phyloP scores from a whole-genome alignment of 2,329 filamentous ascomycete species.

The Endocalyx cinctus region DNA sequence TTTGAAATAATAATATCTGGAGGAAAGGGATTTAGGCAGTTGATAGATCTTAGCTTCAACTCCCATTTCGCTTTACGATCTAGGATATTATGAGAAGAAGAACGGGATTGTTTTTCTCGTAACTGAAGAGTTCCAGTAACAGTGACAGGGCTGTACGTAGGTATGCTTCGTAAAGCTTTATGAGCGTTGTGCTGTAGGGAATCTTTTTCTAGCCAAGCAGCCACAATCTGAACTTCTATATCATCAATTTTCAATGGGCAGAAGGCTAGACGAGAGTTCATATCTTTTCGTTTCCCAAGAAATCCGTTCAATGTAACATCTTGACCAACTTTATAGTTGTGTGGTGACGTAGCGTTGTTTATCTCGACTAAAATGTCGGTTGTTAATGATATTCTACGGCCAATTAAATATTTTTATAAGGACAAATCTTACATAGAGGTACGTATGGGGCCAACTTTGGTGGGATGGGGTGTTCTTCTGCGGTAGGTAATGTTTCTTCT shows the following conservation, averaged over 20 bases:
- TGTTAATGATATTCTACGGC: too few species aligned
- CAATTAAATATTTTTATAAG: too few species aligned
- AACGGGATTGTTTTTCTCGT: neutral
- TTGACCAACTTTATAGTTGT: conserved; percentile 24
- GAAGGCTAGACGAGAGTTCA: conserved; percentile 68
- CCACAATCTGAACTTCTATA: conserved; percentile 35
- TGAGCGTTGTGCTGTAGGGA: conserved; percentile 31
- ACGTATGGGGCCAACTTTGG: too few species aligned
- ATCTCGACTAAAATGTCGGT: conserved; percentile 3
- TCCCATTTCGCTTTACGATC: conserved; percentile 38
- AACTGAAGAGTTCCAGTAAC: conserved; percentile 34
- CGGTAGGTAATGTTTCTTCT: too few species aligned
- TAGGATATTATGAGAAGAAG: neutral
- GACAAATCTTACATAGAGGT: too few species aligned
- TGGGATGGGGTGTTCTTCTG: too few species aligned
- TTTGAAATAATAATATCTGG: conserved; percentile 71
- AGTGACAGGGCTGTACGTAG: conserved; percentile 48
- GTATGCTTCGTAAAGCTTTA: conserved; percentile 39
- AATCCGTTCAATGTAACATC: conserved; percentile 63
- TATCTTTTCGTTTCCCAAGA: conserved; percentile 61
- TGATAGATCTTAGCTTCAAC: conserved; percentile 57
- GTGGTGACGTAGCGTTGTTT: neutral
- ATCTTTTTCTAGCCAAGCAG: conserved; percentile 36
- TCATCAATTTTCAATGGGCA: conserved; percentile 43
- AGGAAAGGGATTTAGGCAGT: conserved; percentile 68